Base-by-base conservation (phyloP, 140 eudicot species). In the Erigeron philadelphicus region DNA sequence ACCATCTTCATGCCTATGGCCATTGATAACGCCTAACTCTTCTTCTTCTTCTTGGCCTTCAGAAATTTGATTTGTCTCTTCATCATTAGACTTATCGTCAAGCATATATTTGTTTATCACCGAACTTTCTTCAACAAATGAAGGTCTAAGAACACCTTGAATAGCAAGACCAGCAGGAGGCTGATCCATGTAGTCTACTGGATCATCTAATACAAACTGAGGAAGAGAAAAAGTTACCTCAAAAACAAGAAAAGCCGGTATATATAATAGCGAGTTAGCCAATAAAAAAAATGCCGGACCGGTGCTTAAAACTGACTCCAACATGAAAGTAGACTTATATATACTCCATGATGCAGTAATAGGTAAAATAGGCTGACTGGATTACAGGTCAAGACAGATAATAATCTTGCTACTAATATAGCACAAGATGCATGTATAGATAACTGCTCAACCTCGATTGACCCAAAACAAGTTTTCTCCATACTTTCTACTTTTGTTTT, bases 121-220 rank as follows among this genome's bases (percentile, higher is more conserved):
- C 12, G 96, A 76, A 60, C 76, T 89, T 50, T 93, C 98, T 80
- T 93, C 96, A 58, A 87, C 74, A 75, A 86, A 85, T 9, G 95
- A 86, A 68, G 96, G 90, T 82, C 95, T 85, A 58, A 93, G 80
- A 55, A 93, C 78, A 70, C 96, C 98, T 72, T 89, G 96, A 70
- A 93, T 81, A 38, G 86, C 93, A 59, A 93, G 83, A 67, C 98
- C 98, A 79, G 86, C 95, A 49, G 96, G 84, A 62, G 90, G 96
- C 84, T 87, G 96, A 48, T 84, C 94, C 98, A 93, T 93, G 77
- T 74, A 89, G 85, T 93, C 89, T 64, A 88, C 76, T 31, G 96
- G 95, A 78, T 83, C 88, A 72, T 84, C 95, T 43, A 87, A 84
- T 49, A 82, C 88, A 74, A 84, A 84, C 96, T 93, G 83, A 47